phyloP scores from a whole-genome alignment of 352 stramenopile genomes.

The Pythium brassicae region DNA sequence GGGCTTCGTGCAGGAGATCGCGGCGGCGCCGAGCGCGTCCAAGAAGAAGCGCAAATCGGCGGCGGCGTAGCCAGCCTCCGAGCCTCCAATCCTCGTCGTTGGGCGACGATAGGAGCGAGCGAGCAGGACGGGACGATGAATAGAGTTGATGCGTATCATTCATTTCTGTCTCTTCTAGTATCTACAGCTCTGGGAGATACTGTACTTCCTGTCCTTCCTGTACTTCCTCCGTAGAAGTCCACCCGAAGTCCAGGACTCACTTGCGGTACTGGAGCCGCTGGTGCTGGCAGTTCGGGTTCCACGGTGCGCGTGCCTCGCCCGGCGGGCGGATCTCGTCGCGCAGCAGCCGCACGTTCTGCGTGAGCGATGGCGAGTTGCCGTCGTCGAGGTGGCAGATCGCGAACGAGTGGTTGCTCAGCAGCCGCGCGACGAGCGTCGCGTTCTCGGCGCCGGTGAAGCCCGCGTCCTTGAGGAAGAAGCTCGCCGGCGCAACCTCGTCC shows the following conservation, averaged over 20 bases:
- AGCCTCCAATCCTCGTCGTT: too few species aligned
- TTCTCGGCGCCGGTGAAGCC: conserved; percentile 72
- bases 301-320: conserved; percentile 20
- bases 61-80: not conserved
- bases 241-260: not conserved
- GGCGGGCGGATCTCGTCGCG: conserved; percentile 31
- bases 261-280: not conserved
- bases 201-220: too few species aligned
- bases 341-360: conserved; percentile 79
- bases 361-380: conserved; percentile 70
- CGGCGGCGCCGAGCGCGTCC: conserved; percentile 9
- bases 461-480: conserved; percentile 72
- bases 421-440: conserved; percentile 46
- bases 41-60: conserved; percentile 63
- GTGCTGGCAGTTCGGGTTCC: conserved; percentile 31
- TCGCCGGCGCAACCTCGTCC: conserved; percentile 45
- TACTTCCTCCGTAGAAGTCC: too few species aligned
- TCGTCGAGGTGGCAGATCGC: conserved; percentile 83
- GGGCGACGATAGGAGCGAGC: not conserved
- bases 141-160: too few species aligned
- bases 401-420: conserved; percentile 77
- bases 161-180: too few species aligned
- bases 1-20: conserved; percentile 75
- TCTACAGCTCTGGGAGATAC: too few species aligned
- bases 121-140: too few species aligned